phyloP scores from a whole-genome alignment of 371 early-diverging fungal species.

The Rhizopus microsporus region DNA sequence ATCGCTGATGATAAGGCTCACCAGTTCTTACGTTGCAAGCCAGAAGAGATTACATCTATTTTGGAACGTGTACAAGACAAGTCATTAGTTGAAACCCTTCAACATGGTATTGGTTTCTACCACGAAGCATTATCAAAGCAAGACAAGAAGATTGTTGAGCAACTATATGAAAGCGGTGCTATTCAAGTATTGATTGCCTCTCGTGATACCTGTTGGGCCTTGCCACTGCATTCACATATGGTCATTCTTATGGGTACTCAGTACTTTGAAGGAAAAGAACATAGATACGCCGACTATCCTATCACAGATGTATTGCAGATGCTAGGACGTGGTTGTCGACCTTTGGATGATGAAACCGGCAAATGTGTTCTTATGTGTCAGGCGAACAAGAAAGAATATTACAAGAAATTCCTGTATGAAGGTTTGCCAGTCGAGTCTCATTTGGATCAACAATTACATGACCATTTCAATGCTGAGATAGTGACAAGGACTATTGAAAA shows the following conservation, averaged over 20 bases:
- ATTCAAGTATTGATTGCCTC: constrained; percentile 91
- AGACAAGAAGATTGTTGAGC: constrained; percentile 76
- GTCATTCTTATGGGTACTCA: constrained; percentile 97
- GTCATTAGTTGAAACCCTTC: constrained; percentile 69
- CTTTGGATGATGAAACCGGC: constrained; percentile 69
- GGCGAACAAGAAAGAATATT: constrained; percentile 91
- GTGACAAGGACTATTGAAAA: constrained; percentile 92
- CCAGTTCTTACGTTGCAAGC: constrained; percentile 72
- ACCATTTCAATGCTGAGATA: constrained; percentile 96
- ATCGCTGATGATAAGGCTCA: constrained; percentile 71
- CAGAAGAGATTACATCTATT: constrained; percentile 64
- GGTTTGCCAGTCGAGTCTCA: constrained; percentile 94
- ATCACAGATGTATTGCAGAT: constrained; percentile 95
- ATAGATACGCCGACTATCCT: constrained; percentile 93
- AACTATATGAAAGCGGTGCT: constrained; percentile 76
- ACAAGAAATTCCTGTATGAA: constrained; percentile 95
- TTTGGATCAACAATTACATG: constrained; percentile 86
- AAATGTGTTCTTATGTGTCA: constrained; percentile 93
- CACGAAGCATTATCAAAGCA: constrained; percentile 82
- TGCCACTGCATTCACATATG: constrained; percentile 77
- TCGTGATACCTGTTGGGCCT: constrained; percentile 89
- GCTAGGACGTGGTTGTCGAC: constrained; percentile 90
- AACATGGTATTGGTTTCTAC: constrained; percentile 87
- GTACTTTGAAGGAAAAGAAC: constrained; percentile 91
- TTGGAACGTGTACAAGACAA: constrained; percentile 73